Conservation (phyloP, 176 grass and related monocot genomes). For the Saccharum spontaneum region DNA sequence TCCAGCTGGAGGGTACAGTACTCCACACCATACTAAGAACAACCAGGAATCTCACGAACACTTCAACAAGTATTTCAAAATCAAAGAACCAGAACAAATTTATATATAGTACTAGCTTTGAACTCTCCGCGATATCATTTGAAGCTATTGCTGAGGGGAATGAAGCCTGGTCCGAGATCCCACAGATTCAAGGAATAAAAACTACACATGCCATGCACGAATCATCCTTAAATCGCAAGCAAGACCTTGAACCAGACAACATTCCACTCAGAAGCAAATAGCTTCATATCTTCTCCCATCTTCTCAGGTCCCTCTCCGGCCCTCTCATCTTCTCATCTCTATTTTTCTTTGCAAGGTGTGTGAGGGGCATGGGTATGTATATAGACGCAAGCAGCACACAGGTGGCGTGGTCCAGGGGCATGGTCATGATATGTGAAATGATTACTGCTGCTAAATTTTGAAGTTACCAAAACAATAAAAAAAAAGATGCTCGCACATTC, state of each 20-base stretch:
- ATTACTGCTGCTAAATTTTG: slow-evolving; percentile 49
- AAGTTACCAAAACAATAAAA: slow-evolving; percentile 31
- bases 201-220: not conserved
- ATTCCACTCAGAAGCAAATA: slow-evolving; percentile 90
- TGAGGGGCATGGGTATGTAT: slow-evolving; percentile 54
- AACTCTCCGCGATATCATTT: not conserved
- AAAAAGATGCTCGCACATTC: not conserved
- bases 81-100: not conserved
- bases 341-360: slow-evolving; percentile 27
- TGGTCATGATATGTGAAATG: slow-evolving; percentile 89
- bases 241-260: slow-evolving; percentile 92
- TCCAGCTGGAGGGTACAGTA: not conserved
- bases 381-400: slow-evolving; percentile 37
- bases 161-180: slow-evolving; percentile 99
- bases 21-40: not conserved
- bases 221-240: slow-evolving; percentile 29
- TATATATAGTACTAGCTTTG: not conserved
- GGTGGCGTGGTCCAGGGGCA: slow-evolving; percentile 28
- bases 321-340: slow-evolving; percentile 9
- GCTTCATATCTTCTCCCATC: slow-evolving; percentile 49
- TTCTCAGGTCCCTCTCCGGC: not conserved
- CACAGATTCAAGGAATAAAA: not conserved
- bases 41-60: not conserved
- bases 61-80: not conserved
- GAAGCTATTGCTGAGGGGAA: slow-evolving; percentile 92